Base-by-base conservation (phyloP, 2,329 filamentous ascomycete genomes). In the Neodidymelliopsis sp. region DNA sequence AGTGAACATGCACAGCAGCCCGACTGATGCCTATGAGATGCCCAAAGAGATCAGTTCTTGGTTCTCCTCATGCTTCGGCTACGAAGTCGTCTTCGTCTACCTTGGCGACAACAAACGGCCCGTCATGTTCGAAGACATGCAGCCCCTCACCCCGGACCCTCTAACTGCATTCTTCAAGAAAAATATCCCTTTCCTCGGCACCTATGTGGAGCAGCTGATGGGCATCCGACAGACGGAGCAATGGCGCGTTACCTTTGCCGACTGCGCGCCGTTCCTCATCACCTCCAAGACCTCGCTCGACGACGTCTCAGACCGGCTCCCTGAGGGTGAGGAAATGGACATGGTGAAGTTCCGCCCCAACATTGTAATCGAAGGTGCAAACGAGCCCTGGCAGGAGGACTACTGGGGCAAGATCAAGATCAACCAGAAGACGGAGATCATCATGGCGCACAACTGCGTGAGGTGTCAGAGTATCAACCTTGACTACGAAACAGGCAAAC, bases 231-330 rank as follows among this genome's bases (percentile, higher is more conserved):
- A 60, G 70, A 34, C 51, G 53, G 24, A 61, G 50, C 38, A 66
- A 41, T 56, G 38, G 42, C 46, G 64, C 16, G 79, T 93, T 31
- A 84, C 82, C 2, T 94, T 93, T 72, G 83, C 85, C 28, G 90
- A 94, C 71, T 83, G 83, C 55, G 89, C 89, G 1, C 87, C 90
- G 0, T 89, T 88, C 67, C 81, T 96, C 11, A 72, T 96, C 18
- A 80, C 87, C 4, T 89, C 86, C 0, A 79, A 85, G 52, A 81
- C 84, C 2, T 94, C 89, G 1, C 79, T 92, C n/a, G 73, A 78
- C 15, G 80, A 89, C 59, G 82, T 95, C 35, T 84, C 82, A 24
- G 49, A 58, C 6, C 65, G 74, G 5, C 62, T 79, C 0, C 59
- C 69, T 0, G 63, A 66, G 0, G 70, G 65, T 10, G 57, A 69